Conservation (phyloP, 768 basidiomycete species). For the Panaeolus papilionaceus region DNA sequence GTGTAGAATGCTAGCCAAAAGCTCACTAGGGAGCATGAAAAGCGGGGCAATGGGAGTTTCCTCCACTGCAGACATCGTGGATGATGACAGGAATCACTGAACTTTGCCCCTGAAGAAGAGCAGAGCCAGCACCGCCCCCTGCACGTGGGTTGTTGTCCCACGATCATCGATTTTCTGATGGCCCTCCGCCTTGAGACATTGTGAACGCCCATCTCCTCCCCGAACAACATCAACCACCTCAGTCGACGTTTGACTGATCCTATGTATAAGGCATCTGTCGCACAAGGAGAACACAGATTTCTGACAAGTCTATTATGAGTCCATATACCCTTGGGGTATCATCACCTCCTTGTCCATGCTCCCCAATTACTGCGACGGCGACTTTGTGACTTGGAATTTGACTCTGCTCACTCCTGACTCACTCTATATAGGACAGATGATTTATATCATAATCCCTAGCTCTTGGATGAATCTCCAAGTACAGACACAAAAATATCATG, state of each 20-base stretch:
- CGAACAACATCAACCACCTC: neutral
- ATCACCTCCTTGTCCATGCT: neutral
- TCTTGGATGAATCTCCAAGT: neutral
- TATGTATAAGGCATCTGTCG: neutral
- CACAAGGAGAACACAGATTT: too few relatives aligned
- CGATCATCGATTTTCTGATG: neutral
- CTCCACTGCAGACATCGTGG: neutral
- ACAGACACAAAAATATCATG: neutral
- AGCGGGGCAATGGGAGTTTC: neutral
- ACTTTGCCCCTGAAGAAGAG: neutral
- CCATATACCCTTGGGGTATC: too few relatives aligned
- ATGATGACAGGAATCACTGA: neutral
- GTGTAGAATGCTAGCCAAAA: neutral
- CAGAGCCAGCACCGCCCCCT: slow-evolving; percentile 1
- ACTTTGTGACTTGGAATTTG: neutral
- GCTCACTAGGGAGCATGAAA: neutral
- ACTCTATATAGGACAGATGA: neutral
- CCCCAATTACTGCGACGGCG: neutral
- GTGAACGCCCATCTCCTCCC: neutral
- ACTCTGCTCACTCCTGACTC: neutral
- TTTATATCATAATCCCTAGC: neutral
- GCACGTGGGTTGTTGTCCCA: neutral
- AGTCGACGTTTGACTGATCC: neutral
- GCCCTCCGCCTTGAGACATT: neutral
- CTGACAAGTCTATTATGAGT: too few relatives aligned